A percentile compares a stretch with the other conserved stretches of the same genome.
Conservation (phyloP, 2,329 filamentous ascomycete species). For the Apiospora hydei region DNA sequence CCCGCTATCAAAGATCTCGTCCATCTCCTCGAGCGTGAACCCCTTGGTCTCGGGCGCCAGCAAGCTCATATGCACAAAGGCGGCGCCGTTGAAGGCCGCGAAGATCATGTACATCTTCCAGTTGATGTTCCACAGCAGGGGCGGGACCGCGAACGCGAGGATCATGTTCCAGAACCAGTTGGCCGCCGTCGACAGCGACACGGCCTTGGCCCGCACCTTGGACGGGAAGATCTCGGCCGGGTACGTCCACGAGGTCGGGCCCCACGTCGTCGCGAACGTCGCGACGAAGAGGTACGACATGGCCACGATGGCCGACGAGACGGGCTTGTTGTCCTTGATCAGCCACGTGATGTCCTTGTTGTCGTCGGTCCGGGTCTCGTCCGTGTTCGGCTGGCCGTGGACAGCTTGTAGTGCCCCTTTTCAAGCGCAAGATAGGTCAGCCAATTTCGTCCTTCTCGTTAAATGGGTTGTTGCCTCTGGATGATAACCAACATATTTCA, state of each 20-base stretch:
- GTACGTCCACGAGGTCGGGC: slow-evolving; percentile 57
- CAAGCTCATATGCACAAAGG: slow-evolving; percentile 74
- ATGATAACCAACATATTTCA: rapidly evolving
- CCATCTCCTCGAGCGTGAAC: slow-evolving; percentile 79
- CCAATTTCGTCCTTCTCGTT: neutral
- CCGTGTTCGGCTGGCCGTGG: slow-evolving; percentile 60
- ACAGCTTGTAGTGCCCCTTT: slow-evolving; percentile 64
- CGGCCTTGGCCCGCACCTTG: slow-evolving; percentile 68
- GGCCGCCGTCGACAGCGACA: slow-evolving; percentile 64
- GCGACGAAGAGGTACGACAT: slow-evolving; percentile 78
- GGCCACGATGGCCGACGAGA: slow-evolving; percentile 70
- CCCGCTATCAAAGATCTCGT: slow-evolving; percentile 72
- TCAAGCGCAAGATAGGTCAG: neutral
- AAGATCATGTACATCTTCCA: slow-evolving; percentile 78
- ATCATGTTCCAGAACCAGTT: slow-evolving; percentile 70
- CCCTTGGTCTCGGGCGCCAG: slow-evolving; percentile 71
- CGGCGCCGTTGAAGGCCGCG: slow-evolving; percentile 72
- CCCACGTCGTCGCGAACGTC: slow-evolving; percentile 61
- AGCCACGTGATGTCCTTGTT: slow-evolving; percentile 65
- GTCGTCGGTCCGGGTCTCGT: slow-evolving; percentile 44
- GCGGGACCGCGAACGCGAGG: slow-evolving; percentile 60
- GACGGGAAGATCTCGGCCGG: slow-evolving; percentile 69
- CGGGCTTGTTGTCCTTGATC: slow-evolving; percentile 56
- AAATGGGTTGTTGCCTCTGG: neutral
- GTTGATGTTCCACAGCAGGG: slow-evolving; percentile 61